These are phyloP conservation scores for Kwoniella sp. DNA, from an alignment of 768 basidiomycete genomes.

Conservation along the genomic window DNA sequence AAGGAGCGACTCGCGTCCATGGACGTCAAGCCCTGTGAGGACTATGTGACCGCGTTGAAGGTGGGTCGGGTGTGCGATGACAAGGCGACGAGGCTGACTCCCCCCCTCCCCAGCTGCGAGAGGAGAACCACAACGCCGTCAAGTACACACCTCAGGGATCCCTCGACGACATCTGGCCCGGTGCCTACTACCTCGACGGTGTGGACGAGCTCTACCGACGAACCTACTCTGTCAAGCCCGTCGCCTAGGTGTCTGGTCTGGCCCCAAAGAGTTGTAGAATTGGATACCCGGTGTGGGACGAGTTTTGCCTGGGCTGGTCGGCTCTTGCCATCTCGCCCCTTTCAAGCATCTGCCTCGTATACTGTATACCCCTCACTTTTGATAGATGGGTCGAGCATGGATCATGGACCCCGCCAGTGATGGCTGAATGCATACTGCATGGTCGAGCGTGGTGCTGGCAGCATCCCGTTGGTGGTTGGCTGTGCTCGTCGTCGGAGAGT, in stretches of 20 bases:
- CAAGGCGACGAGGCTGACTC: slow-evolving; percentile 9
- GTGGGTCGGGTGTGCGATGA: slow-evolving; percentile 32
- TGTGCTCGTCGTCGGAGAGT: no score
- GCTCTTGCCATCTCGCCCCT: not conserved
- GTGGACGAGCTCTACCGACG: slow-evolving; percentile 89
- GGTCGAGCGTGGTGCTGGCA: no score
- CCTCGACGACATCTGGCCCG: slow-evolving; percentile 88
- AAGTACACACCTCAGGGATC: slow-evolving; percentile 80
- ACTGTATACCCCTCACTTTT: not conserved
- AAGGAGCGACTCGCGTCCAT: slow-evolving; percentile 69
- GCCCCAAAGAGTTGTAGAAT: not conserved
- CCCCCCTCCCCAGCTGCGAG: slow-evolving; percentile 67
- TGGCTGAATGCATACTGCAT: no score
- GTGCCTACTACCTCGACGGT: slow-evolving; percentile 83
- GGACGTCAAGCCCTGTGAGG: slow-evolving; percentile 86
- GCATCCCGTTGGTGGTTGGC: no score
- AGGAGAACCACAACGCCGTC: slow-evolving; percentile 89
- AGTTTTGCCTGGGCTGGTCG: not conserved
- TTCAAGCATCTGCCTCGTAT: not conserved
- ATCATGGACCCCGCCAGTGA: no score
- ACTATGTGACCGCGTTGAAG: slow-evolving; percentile 75
- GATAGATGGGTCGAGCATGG: not conserved
- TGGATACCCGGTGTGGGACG: no score
- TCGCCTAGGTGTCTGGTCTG: no score
- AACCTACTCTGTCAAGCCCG: slow-evolving; percentile 58